phyloP scores from a whole-genome alignment of 2,329 filamentous ascomycete species.

The Lasiodiplodia sp. region DNA sequence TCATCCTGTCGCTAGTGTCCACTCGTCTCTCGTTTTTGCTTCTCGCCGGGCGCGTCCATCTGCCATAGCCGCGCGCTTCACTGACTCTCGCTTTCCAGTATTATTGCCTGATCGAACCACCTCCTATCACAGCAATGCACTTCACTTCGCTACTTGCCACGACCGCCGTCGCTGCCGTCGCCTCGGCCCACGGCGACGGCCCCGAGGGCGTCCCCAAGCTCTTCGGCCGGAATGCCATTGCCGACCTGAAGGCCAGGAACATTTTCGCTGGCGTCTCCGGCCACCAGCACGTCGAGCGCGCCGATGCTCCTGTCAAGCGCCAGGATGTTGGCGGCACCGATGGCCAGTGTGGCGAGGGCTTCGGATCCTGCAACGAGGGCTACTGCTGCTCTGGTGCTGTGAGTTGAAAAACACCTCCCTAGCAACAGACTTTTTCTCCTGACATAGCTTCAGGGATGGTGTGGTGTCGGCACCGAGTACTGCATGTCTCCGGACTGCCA shows the following conservation, averaged over 20 bases:
- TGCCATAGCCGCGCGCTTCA: slow-evolving; percentile 13
- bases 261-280: slow-evolving; percentile 38
- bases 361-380: slow-evolving; percentile 39
- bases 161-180: slow-evolving; percentile 41
- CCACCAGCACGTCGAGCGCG: slow-evolving; percentile 35
- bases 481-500: slow-evolving; percentile 69
- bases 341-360: slow-evolving; percentile 41
- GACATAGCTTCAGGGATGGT: slow-evolving; percentile 53
- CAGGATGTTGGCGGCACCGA: slow-evolving; percentile 40
- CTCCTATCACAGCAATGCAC: slow-evolving; percentile 39
- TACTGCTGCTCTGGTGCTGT: slow-evolving; percentile 46
- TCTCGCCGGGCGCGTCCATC: slow-evolving; percentile 9
- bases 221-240: slow-evolving; percentile 44
- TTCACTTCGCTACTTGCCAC: slow-evolving; percentile 41
- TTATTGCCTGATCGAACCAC: slow-evolving; percentile 12
- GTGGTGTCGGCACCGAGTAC: slow-evolving; percentile 62
- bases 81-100: slow-evolving; percentile 16
- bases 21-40: slow-evolving; percentile 13
- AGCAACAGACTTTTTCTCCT: background rate
- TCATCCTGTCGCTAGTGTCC: slow-evolving; percentile 8
- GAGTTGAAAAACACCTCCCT: slow-evolving; percentile 35
- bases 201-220: slow-evolving; percentile 43
- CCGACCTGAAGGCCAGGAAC: slow-evolving; percentile 43
- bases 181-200: slow-evolving; percentile 39
- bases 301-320: slow-evolving; percentile 38